A percentile compares a stretch with the other conserved stretches of the same genome.
phyloP scores from a whole-genome alignment of 2,329 filamentous ascomycete genomes.

The Alternaria atra region DNA sequence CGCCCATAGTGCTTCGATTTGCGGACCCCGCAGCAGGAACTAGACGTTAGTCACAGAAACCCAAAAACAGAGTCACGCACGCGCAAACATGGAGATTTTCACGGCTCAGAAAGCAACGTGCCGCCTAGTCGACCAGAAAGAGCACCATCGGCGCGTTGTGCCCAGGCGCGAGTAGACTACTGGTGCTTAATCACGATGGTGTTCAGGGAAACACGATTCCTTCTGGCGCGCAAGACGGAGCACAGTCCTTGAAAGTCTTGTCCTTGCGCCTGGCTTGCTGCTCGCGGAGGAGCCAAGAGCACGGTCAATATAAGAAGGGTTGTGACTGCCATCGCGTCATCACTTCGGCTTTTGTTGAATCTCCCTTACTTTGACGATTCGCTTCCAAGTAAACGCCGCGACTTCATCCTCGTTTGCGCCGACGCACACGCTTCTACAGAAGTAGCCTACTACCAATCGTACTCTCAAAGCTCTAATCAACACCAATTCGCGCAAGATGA shows the following conservation, averaged over 20 bases:
- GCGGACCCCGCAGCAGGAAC: slow-evolving; percentile 29
- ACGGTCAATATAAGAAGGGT: slow-evolving; percentile 21
- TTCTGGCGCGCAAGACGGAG: slow-evolving; percentile 16
- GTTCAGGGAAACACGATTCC: slow-evolving; percentile 27
- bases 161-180: slow-evolving; percentile 33
- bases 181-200: slow-evolving; percentile 37
- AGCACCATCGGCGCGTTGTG: slow-evolving; percentile 31
- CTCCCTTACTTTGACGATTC: slow-evolving; percentile 14
- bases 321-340: slow-evolving; percentile 25
- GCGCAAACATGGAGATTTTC: slow-evolving; percentile 22
- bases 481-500: slow-evolving; percentile 22
- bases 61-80: slow-evolving; percentile 31
- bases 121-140: slow-evolving; percentile 18
- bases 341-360: slow-evolving; percentile 20
- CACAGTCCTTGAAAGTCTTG: slow-evolving; percentile 18
- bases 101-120: slow-evolving; percentile 19
- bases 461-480: neutral
- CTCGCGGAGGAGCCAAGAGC: slow-evolving; percentile 26
- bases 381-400: slow-evolving; percentile 10
- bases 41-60: slow-evolving; percentile 37
- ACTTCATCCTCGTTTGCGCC: neutral
- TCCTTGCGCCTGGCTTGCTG: slow-evolving; percentile 23
- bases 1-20: slow-evolving; percentile 7
- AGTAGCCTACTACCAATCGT: neutral
- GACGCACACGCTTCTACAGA: neutral